A percentile compares a stretch with the other conserved stretches of the same genome.
phyloP scores from a whole-genome alignment of 2,329 filamentous ascomycete genomes.

The Fusarium acutatum region DNA sequence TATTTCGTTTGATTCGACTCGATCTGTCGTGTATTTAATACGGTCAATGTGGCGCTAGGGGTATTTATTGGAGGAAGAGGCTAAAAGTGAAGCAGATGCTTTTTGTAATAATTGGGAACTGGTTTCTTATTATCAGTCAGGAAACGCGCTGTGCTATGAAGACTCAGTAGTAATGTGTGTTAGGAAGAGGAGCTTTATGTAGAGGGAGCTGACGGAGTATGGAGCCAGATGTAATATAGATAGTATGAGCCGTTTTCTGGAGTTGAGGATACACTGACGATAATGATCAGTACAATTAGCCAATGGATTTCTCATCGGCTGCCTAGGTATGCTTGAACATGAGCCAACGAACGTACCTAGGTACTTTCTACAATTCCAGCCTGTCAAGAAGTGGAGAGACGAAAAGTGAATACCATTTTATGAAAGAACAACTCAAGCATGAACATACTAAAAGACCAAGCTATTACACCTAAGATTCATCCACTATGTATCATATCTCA shows the following conservation, averaged over 20 bases:
- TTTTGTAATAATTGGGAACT: constrained; percentile 44
- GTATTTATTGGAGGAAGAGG: constrained; percentile 24
- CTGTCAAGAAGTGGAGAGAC: not conserved
- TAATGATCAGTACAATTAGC: not conserved
- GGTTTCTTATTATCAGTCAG: constrained; percentile 38
- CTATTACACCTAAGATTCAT: not conserved
- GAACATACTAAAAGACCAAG: not conserved
- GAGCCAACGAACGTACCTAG: not conserved
- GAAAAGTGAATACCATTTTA: not conserved
- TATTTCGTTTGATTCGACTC: constrained; percentile 4
- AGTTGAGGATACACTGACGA: not conserved
- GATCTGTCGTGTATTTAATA: constrained; percentile 22
- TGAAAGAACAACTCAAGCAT: not conserved
- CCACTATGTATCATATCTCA: not conserved
- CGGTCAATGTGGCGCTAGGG: constrained; percentile 30
- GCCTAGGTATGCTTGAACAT: not conserved
- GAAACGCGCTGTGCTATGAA: not conserved
- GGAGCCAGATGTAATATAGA: constrained; percentile 18
- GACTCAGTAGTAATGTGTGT: not conserved
- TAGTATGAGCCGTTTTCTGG: constrained; percentile 1
- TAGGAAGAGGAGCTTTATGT: constrained; percentile 24
- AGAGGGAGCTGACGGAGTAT: constrained; percentile 23
- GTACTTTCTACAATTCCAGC: not conserved
- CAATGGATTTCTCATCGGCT: not conserved
- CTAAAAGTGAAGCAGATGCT: constrained; percentile 33